Percentiles rank a stretch among this genome's conserved stretches.
Conservation (phyloP, 331 rosid genomes). For the Quercus tomentella region DNA sequence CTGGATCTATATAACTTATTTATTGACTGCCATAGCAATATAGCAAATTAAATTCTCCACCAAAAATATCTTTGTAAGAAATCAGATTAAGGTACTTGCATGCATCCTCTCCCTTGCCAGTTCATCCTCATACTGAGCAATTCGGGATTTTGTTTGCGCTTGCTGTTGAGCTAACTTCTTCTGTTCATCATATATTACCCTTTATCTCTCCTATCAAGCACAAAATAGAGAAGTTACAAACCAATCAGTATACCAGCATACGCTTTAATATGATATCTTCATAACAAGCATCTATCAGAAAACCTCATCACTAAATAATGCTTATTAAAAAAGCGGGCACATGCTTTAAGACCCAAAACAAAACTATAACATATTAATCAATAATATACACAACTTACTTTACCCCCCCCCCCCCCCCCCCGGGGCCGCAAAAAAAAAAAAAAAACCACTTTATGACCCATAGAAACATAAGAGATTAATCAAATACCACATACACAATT, state of each 20-base stretch:
- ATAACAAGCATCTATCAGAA: not conserved
- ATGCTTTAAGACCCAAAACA: too few species aligned
- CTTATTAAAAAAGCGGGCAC: too few species aligned
- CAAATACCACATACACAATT: too few species aligned
- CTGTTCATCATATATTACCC: conserved; percentile 85
- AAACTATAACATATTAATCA: too few species aligned
- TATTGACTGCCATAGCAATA: conserved; percentile 53
- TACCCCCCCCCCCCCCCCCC: too few species aligned
- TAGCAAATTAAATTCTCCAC: not conserved
- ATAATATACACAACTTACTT: too few species aligned
- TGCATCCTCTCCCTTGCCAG: conserved; percentile 90
- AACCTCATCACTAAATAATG: not conserved
- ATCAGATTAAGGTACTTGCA: conserved; percentile 27
- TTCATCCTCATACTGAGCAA: conserved; percentile 88
- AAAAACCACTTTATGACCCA: too few species aligned
- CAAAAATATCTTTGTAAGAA: not conserved
- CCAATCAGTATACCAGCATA: not conserved
- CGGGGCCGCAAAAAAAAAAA: too few species aligned
- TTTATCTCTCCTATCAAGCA: conserved; percentile 72
- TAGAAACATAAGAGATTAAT: too few species aligned
- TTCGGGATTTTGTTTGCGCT: conserved; percentile 85
- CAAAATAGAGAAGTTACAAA: not conserved
- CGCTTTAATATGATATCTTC: not conserved
- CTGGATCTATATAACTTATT: conserved; percentile 75
- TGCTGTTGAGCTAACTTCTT: conserved; percentile 89